A percentile compares a stretch with the other conserved stretches of the same genome.
Conservation (phyloP, 495 filamentous ascomycete genomes). For the Neurospora hispaniola region DNA sequence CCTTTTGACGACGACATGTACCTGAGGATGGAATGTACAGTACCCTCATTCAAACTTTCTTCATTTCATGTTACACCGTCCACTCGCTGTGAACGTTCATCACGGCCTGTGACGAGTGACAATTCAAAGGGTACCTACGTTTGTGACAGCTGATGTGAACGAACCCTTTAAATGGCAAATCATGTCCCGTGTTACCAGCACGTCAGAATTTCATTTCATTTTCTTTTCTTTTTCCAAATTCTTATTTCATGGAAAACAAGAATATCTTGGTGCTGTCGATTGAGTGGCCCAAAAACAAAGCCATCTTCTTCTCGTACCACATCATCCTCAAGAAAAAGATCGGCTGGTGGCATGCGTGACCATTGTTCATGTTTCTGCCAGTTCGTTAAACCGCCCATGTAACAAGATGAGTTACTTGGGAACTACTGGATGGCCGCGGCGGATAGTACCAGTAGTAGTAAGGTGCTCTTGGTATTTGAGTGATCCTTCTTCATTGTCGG, state of each 20-base stretch:
- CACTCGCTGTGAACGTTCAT: too few species aligned
- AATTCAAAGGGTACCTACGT: background rate
- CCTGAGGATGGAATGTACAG: too few species aligned
- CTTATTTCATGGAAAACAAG: too few species aligned
- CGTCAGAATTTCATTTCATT: background rate
- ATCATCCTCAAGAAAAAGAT: background rate
- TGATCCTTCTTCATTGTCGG: background rate
- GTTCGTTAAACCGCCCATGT: background rate
- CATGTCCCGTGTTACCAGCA: background rate
- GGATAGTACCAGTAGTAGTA: background rate
- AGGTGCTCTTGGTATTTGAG: background rate
- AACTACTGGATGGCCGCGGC: background rate
- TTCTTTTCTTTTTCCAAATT: too few species aligned
- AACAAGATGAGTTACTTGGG: background rate
- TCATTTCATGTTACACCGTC: too few species aligned
- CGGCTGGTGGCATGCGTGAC: background rate
- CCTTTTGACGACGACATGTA: too few species aligned
- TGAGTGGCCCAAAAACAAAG: background rate
- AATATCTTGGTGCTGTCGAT: too few species aligned
- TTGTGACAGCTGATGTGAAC: background rate
- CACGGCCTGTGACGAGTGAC: too few species aligned
- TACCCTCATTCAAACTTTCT: too few species aligned
- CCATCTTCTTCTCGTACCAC: background rate
- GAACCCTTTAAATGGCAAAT: background rate
- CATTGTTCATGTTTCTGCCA: background rate